Evolutionary conservation across 169 alveolate species (phyloP).

Genomic region (Cryptosporidium xiaoi): DNA sequence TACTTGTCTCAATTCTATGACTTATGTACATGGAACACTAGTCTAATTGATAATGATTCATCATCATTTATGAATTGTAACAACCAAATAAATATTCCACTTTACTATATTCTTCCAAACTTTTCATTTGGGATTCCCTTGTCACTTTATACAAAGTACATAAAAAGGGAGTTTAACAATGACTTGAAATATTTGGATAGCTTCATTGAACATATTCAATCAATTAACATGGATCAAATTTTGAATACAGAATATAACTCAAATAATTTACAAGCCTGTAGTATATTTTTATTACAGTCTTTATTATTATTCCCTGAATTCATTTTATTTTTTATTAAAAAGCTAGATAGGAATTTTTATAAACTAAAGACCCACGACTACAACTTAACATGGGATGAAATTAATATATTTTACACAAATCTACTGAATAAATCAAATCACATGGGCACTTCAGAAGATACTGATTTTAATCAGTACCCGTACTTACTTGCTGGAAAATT

Average conservation of each 20-base stretch:
- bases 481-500: slow-evolving; percentile 44
- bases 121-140: slow-evolving; percentile 68
- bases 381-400: slow-evolving; percentile 10
- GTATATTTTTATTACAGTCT: slow-evolving; percentile 48
- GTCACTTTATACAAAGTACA: slow-evolving; percentile 23
- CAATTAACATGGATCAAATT: slow-evolving; percentile 40
- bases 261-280: slow-evolving; percentile 7
- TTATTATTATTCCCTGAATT: slow-evolving; percentile 61
- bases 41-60: not conserved
- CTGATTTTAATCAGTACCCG: slow-evolving; percentile 14
- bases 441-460: not conserved
- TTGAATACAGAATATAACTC: not conserved
- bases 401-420: not conserved
- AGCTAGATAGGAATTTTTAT: not conserved
- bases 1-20: slow-evolving; percentile 16
- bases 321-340: not conserved
- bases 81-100: slow-evolving; percentile 2
- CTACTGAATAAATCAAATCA: not conserved
- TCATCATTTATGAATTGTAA: not conserved
- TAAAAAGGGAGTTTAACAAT: slow-evolving; percentile 1
- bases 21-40: slow-evolving; percentile 29
- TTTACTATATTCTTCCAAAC: slow-evolving; percentile 45
- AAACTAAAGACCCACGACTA: not conserved
- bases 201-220: too few species aligned
- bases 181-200: not conserved